Percentiles rank a stretch among this genome's conserved stretches.
Evolutionary conservation across 805 yeast genomes (phyloP).

Genomic region (Candida corydali): DNA sequence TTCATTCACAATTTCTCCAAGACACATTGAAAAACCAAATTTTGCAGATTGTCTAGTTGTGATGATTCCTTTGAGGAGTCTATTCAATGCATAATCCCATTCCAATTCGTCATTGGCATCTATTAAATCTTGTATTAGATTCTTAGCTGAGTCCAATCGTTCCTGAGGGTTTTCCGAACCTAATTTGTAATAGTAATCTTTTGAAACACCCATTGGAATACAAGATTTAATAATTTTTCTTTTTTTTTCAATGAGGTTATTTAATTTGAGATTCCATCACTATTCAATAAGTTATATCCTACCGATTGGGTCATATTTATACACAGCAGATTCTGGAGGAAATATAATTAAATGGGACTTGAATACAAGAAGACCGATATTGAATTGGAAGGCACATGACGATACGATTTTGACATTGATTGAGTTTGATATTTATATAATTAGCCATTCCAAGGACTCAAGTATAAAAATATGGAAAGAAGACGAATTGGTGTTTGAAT

Average conservation of each 20-base stretch:
- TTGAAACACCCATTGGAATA: conserved; percentile 41
- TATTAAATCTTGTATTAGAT: conserved; percentile 56
- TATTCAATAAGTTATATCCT: conserved; percentile 13
- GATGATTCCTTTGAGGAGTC: conserved; percentile 77
- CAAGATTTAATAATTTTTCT: background rate
- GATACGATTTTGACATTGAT: conserved; percentile 46
- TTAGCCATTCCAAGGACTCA: conserved; percentile 71
- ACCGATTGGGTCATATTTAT: conserved; percentile 1
- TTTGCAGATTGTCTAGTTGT: conserved; percentile 83
- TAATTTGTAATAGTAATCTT: conserved; percentile 71
- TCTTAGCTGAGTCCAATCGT: conserved; percentile 67
- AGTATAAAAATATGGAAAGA: conserved; percentile 44
- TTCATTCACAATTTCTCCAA: conserved; percentile 58
- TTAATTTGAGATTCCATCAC: conserved; percentile 20
- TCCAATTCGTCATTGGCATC: conserved; percentile 45
- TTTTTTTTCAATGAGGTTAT: conserved; percentile 9
- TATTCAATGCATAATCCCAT: conserved; percentile 76
- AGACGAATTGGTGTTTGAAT: conserved; percentile 22
- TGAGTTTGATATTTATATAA: conserved; percentile 22
- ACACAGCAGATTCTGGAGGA: conserved; percentile 31
- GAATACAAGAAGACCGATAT: conserved; percentile 49
- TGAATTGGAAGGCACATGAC: conserved; percentile 58
- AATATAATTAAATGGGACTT: conserved; percentile 65
- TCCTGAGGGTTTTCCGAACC: conserved; percentile 75
- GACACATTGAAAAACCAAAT: conserved; percentile 82